These are phyloP conservation scores for Xylona heveae DNA, from an alignment of 495 filamentous ascomycete species.

Conservation along the genomic window DNA sequence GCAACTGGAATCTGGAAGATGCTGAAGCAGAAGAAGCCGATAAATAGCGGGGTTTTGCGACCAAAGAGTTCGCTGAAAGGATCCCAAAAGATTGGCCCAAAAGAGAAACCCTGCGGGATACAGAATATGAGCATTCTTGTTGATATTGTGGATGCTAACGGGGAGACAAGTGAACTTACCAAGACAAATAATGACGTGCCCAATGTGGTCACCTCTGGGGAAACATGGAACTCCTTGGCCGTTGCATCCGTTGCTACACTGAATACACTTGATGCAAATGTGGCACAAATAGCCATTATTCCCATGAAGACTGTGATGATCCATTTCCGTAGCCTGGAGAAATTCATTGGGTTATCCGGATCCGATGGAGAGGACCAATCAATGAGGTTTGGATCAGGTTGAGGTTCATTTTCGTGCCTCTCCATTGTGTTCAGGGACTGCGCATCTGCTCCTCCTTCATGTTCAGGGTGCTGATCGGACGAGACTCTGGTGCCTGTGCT, in stretches of 20 bases:
- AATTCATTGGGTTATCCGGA: neutral
- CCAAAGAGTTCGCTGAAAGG: conserved; percentile 36
- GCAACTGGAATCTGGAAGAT: conserved; percentile 42
- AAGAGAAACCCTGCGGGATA: no score
- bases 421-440: no score
- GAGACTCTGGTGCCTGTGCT: no score
- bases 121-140: no score
- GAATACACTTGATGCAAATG: conserved; percentile 37
- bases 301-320: neutral
- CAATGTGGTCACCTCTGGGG: conserved; percentile 25
- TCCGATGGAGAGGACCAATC: neutral
- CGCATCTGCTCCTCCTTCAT: no score
- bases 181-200: conserved; percentile 33
- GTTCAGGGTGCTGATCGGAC: no score
- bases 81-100: conserved; percentile 33
- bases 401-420: no score
- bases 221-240: conserved; percentile 23
- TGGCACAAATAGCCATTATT: conserved; percentile 33
- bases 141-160: no score
- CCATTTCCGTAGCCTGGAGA: neutral
- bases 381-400: neutral
- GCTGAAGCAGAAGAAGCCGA: conserved; percentile 30
- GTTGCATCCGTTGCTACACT: conserved; percentile 25
- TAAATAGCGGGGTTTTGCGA: conserved; percentile 30
- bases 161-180: no score